Evolutionary conservation across 768 basidiomycete genomes (phyloP), one percentile per base, ranked within the genome.

Genomic region (Inosperma sp.): DNA sequence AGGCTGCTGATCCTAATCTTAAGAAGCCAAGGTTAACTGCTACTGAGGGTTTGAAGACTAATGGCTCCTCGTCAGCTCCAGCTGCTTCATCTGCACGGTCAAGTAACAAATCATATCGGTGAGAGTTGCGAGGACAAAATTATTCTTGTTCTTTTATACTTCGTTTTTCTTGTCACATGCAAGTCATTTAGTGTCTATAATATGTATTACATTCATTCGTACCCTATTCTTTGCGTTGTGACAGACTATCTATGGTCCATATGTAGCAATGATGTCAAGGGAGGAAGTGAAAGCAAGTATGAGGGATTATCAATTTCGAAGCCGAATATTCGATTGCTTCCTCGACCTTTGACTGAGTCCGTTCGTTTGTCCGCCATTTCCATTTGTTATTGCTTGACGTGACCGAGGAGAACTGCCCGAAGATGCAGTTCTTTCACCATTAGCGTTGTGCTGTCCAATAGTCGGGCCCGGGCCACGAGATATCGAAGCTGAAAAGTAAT

Each of bases 41-140:
- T n/a, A 59, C 62, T 59, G 53, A 52, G 49, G 49, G 70, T 65
- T 53, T 53, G 34, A 84, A 82, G 67, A 69, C 77, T 23, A 83
- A 83, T 56, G 79, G 79, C 49, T 68, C 77, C 31, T 54, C 68
- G 49, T 67, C 79, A 47, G 61, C 71, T 40, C 70, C 78, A 35
- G 72, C 65, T 44, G 59, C 71, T 16, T 63, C 78, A 14, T 68
- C 79, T 48, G 55, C 65, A 57, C 77, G 80, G 65, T 68, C 79
- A 22, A 84, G 83, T 52, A 83, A 81, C 58, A 86, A 85, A 65
- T 69, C 77, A 17, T 69, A 75, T 62, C 79, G 83, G 62, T 83
- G 71, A 80, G 62, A 55, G 44, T 55, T 62, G 53, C 52, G 52
- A 57, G 54, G 27, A 53, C 43, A 29, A 34, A 51, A 54, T 54